Percentiles rank a stretch among this genome's conserved stretches.
Evolutionary conservation across 73 alveolate species (phyloP).

Genomic region (Paramecium sexaurelia): DNA sequence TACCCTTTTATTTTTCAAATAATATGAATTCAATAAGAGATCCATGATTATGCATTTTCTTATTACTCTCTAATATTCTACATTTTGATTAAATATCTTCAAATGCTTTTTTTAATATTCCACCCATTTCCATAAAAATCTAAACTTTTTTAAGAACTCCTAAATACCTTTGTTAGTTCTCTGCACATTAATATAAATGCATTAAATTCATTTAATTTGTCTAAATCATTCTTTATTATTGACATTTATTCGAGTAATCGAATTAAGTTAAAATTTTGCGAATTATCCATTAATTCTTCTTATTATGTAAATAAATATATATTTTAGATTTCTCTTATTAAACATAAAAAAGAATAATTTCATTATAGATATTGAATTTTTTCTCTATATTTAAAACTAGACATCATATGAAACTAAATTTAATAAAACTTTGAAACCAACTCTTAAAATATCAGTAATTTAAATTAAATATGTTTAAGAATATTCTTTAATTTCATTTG

Average conservation of each 20-base stretch:
- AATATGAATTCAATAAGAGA: not conserved
- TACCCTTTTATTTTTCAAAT: conserved; percentile 28
- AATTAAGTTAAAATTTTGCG: not conserved
- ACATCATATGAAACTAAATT: not conserved
- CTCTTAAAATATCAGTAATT: not conserved
- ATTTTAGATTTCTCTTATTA: not conserved
- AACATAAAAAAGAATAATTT: not conserved
- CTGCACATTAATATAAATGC: not conserved
- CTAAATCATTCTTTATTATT: not conserved
- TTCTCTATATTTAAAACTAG: not conserved
- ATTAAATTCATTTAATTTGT: not conserved
- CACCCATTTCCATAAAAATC: conserved; percentile 62
- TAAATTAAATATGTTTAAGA: not conserved
- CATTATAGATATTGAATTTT: not conserved
- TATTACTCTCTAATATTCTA: not conserved
- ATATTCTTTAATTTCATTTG: not conserved
- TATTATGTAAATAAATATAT: not conserved
- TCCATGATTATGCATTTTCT: not conserved
- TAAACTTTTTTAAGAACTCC: not conserved
- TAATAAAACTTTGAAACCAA: not conserved
- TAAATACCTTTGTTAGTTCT: conserved; percentile 1
- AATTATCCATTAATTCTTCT: not conserved
- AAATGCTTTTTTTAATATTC: conserved; percentile 55
- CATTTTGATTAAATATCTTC: conserved; percentile 47
- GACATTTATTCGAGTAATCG: not conserved